phyloP scores from a whole-genome alignment of 1,139 yeast species.

The Blastobotrys apis region DNA sequence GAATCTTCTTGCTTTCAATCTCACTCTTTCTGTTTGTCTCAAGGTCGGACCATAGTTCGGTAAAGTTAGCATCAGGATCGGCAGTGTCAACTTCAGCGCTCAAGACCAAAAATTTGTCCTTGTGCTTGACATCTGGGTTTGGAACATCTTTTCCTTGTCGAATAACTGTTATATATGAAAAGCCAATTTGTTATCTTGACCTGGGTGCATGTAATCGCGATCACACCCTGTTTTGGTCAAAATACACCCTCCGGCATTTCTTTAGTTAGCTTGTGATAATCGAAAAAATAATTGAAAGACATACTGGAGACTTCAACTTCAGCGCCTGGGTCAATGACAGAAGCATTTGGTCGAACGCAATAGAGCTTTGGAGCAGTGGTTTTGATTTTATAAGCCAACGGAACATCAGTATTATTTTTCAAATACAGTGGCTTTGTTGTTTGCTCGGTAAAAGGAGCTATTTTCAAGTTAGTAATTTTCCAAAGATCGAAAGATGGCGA shows the following conservation, averaged over 20 bases:
- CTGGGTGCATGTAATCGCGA: no score
- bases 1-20: constrained; percentile 69
- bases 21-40: constrained; percentile 58
- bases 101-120: constrained; percentile 88
- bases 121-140: constrained; percentile 66
- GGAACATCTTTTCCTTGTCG: constrained; percentile 83
- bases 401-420: constrained; percentile 55
- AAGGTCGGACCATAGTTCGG: constrained; percentile 68
- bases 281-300: no score
- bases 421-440: constrained; percentile 66
- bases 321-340: constrained; percentile 71
- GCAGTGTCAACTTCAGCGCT: constrained; percentile 59
- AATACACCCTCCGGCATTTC: neutral
- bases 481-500: no score
- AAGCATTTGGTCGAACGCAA: constrained; percentile 94
- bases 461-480: neutral
- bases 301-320: constrained; percentile 59
- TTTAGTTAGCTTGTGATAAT: constrained; percentile 1
- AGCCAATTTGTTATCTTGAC: neutral
- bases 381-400: constrained; percentile 89
- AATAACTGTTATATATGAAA: no score
- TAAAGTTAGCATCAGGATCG: constrained; percentile 39
- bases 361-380: constrained; percentile 96
- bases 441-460: constrained; percentile 61
- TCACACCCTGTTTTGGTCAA: neutral